A percentile compares a stretch with the other conserved stretches of the same genome.
phyloP scores from a whole-genome alignment of 1,139 yeast genomes.

The Tardiomyces blankii region DNA sequence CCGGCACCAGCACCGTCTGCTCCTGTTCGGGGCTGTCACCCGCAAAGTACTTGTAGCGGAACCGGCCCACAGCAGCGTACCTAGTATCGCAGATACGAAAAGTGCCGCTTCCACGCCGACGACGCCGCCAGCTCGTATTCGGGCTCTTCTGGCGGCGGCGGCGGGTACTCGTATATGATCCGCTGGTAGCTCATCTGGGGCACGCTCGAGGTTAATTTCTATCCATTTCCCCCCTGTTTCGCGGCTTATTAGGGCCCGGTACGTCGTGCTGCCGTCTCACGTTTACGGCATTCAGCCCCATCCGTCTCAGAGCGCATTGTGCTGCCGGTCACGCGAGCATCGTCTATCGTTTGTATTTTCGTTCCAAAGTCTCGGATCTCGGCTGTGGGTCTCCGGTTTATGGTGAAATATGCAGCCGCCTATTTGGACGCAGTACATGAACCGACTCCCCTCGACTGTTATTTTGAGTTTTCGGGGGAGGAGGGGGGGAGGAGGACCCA shows the following conservation, averaged over 20 bases:
- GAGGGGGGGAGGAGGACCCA: too few species aligned
- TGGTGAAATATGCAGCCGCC: neutral
- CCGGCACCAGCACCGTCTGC: too few species aligned
- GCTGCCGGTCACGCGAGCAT: neutral
- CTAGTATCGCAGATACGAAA: slow-evolving; percentile 45
- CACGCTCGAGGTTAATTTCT: neutral
- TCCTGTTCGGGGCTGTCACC: too few species aligned
- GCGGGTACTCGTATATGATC: slow-evolving; percentile 52
- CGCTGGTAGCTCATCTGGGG: slow-evolving; percentile 24
- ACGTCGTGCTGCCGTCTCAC: neutral
- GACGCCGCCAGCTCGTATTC: slow-evolving; percentile 32
- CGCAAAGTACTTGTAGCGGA: too few species aligned
- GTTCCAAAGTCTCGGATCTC: neutral
- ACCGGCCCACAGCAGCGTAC: too few species aligned
- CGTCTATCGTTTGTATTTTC: too few species aligned
- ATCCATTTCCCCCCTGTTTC: too few species aligned
- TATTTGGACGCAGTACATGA: too few species aligned
- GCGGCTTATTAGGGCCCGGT: too few species aligned
- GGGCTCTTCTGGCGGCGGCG: slow-evolving; percentile 39
- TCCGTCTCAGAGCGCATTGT: neutral
- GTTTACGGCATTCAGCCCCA: neutral
- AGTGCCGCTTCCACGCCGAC: slow-evolving; percentile 31
- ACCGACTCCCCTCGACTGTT: too few species aligned
- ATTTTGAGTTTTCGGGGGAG: too few species aligned
- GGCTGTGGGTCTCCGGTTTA: too few species aligned